phyloP scores from a whole-genome alignment of 441 rosid species.

The Hura crepitans region DNA sequence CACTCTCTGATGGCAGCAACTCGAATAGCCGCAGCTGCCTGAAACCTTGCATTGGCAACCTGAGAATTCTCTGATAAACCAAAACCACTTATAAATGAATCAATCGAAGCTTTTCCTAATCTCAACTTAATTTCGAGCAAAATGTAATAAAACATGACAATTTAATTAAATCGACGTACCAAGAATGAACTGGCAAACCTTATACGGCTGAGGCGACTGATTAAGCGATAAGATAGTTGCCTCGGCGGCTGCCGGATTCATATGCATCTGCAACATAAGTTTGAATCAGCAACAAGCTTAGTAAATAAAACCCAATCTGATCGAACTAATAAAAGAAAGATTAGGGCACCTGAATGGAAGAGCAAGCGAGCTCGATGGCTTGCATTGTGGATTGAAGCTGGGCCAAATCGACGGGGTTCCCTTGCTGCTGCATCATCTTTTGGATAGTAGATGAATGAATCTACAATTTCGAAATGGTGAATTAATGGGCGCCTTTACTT shows the following conservation, averaged over 20 bases:
- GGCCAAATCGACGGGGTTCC: conserved; percentile 47
- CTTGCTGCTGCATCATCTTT: conserved; percentile 28
- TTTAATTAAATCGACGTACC: conserved; percentile 36
- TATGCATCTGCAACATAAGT: conserved; percentile 55
- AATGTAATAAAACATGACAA: neutral
- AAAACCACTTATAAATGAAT: neutral
- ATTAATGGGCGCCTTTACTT: neutral
- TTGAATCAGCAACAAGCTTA: neutral
- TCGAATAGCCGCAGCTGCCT: conserved; percentile 90
- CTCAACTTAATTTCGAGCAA: neutral
- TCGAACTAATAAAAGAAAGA: neutral
- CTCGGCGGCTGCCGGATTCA: conserved; percentile 76
- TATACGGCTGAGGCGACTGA: conserved; percentile 86
- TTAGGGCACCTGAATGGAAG: conserved; percentile 66
- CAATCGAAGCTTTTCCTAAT: neutral
- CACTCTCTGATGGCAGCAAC: conserved; percentile 97
- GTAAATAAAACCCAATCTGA: neutral
- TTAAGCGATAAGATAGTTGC: conserved; percentile 73
- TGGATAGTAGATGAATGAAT: neutral
- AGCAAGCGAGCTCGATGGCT: conserved; percentile 90
- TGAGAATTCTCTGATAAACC: conserved; percentile 70
- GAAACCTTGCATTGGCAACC: conserved; percentile 89
- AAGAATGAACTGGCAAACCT: conserved; percentile 76
- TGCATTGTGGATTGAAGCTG: conserved; percentile 85
- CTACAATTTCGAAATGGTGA: neutral